Conservation (phyloP, 164 flowering plant genomes). For the Stephania yunnanensis region DNA sequence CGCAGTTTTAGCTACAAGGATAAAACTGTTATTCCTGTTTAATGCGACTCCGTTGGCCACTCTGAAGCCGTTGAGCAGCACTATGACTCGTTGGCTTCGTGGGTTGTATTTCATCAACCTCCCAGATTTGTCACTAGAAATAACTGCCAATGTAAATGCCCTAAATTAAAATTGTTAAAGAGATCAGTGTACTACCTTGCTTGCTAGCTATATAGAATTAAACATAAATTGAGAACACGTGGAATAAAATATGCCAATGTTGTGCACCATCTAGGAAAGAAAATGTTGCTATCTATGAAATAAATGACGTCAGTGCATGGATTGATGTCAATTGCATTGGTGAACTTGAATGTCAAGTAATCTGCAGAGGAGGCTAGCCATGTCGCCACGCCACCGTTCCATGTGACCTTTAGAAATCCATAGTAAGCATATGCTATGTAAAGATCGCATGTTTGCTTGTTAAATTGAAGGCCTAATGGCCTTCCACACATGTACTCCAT, state of each 20-base stretch:
- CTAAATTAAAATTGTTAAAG: neutral
- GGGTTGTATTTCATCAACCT: constrained; percentile 25
- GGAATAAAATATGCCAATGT: no score
- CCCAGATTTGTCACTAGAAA: constrained; percentile 23
- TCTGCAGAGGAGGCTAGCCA: constrained; percentile 12
- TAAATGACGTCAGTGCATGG: constrained; percentile 11
- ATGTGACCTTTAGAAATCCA: constrained; percentile 10
- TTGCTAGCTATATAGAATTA: neutral
- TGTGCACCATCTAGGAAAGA: constrained; percentile 6
- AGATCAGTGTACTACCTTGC: neutral
- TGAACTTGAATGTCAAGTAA: constrained; percentile 8
- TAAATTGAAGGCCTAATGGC: constrained; percentile 14
- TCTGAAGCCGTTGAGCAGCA: constrained; percentile 18
- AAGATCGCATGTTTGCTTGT: constrained; percentile 9
- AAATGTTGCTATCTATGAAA: constrained; percentile 20
- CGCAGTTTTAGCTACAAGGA: constrained; percentile 15
- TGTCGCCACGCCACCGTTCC: constrained; percentile 11
- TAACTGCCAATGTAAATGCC: constrained; percentile 1
- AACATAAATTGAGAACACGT: no score
- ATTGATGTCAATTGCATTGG: constrained; percentile 19
- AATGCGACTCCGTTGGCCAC: constrained; percentile 21
- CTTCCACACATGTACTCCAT: constrained; percentile 8
- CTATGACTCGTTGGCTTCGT: constrained; percentile 13
- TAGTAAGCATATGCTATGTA: constrained; percentile 14
- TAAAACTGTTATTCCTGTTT: constrained; percentile 20